Percentiles rank a stretch among this genome's conserved stretches.
These are phyloP conservation scores for Peronospora belbahrii DNA, from an alignment of 352 stramenopile species.

Conservation along the genomic window DNA sequence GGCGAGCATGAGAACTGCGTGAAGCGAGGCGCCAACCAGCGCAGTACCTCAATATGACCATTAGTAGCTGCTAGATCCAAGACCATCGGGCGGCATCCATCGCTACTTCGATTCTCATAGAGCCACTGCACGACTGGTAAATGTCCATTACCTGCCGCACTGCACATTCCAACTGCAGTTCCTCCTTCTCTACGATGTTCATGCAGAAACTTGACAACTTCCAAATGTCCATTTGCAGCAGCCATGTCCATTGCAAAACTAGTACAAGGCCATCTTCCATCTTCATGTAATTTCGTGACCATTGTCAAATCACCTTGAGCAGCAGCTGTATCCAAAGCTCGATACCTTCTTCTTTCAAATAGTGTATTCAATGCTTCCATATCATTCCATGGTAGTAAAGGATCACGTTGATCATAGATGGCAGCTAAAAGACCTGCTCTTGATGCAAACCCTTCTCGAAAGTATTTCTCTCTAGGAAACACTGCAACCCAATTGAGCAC, in stretches of 20 bases:
- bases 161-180: constrained; percentile 30
- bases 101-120: constrained; percentile 22
- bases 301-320: constrained; percentile 26
- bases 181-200: constrained; percentile 33
- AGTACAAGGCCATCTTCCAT: constrained; percentile 29
- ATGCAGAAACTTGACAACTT: constrained; percentile 35
- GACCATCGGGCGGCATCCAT: constrained; percentile 33
- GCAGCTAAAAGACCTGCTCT: constrained; percentile 19
- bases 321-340: constrained; percentile 29
- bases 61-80: constrained; percentile 41
- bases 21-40: constrained; percentile 35
- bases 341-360: constrained; percentile 12
- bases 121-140: constrained; percentile 33
- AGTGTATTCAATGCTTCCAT: neutral
- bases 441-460: constrained; percentile 31
- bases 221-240: constrained; percentile 29
- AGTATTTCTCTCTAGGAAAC: constrained; percentile 20
- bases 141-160: constrained; percentile 31
- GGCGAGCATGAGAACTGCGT: constrained; percentile 27
- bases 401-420: constrained; percentile 30
- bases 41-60: constrained; percentile 36
- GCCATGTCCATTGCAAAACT: constrained; percentile 35
- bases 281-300: constrained; percentile 27
- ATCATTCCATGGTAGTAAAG: constrained; percentile 21
- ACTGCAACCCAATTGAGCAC: constrained; percentile 34